Evolutionary conservation across 2,329 filamentous ascomycete species (phyloP).

Genomic region (Cladosporium sp.): DNA sequence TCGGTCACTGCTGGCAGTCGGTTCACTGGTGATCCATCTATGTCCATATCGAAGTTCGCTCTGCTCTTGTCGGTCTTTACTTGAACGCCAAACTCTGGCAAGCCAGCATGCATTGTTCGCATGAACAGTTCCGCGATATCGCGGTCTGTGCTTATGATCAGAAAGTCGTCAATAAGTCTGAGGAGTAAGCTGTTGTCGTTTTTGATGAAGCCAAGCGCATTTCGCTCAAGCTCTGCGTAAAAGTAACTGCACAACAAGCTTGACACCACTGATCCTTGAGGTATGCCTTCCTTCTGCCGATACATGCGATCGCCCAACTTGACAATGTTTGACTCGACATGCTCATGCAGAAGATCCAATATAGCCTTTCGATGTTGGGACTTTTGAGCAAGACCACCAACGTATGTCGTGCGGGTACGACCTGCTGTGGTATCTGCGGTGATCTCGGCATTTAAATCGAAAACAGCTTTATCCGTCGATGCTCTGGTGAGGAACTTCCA

Average conservation of each 20-base stretch:
- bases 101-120: slow-evolving; percentile 71
- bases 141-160: slow-evolving; percentile 72
- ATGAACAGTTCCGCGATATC: slow-evolving; percentile 68
- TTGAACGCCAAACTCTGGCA: slow-evolving; percentile 73
- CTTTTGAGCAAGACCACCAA: slow-evolving; percentile 62
- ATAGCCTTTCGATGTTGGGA: slow-evolving; percentile 57
- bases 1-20: slow-evolving; percentile 36
- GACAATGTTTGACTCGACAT: slow-evolving; percentile 80
- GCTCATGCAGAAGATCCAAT: slow-evolving; percentile 67
- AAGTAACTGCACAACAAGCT: slow-evolving; percentile 91
- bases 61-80: slow-evolving; percentile 77
- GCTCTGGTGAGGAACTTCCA: slow-evolving; percentile 42
- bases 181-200: slow-evolving; percentile 60
- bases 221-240: slow-evolving; percentile 78
- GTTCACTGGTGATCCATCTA: slow-evolving; percentile 52
- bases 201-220: slow-evolving; percentile 64
- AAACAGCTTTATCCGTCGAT: slow-evolving; percentile 24
- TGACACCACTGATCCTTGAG: slow-evolving; percentile 87
- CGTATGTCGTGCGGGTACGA: slow-evolving; percentile 67
- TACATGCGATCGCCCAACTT: slow-evolving; percentile 86
- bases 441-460: slow-evolving; percentile 17
- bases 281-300: slow-evolving; percentile 82
- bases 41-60: slow-evolving; percentile 69
- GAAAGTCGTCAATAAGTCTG: slow-evolving; percentile 86
- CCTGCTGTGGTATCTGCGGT: slow-evolving; percentile 17